A percentile compares a stretch with the other conserved stretches of the same genome.
These are phyloP conservation scores for Lithospermum erythrorhizon DNA, from an alignment of 257 asterid genomes.

Conservation along the genomic window DNA sequence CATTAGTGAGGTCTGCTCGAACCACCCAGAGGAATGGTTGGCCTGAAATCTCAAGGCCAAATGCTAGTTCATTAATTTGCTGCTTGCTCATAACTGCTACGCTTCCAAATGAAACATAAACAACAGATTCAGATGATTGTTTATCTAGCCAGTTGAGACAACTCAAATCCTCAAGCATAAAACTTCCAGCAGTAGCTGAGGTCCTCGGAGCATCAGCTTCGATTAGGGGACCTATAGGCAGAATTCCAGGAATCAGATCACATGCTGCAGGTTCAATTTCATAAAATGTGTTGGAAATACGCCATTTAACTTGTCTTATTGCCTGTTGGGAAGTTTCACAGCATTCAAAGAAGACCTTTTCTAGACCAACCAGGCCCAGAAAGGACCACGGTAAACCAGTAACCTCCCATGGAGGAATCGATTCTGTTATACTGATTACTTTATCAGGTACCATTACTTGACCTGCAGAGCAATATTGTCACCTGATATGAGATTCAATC, in stretches of 20 bases:
- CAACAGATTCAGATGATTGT: slow-evolving; percentile 8
- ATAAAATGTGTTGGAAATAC: slow-evolving; percentile 9
- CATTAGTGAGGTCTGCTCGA: neutral
- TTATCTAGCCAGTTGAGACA: slow-evolving; percentile 22
- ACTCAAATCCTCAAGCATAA: slow-evolving; percentile 8
- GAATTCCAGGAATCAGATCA: slow-evolving; percentile 14
- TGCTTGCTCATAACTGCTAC: slow-evolving; percentile 4
- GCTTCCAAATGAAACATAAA: slow-evolving; percentile 27
- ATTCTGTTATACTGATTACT: neutral
- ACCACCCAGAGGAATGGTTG: slow-evolving; percentile 23
- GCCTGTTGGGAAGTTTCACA: slow-evolving; percentile 1
- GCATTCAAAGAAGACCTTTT: slow-evolving; percentile 2
- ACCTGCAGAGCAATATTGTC: neutral
- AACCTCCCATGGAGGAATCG: neutral
- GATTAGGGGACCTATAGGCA: slow-evolving; percentile 25
- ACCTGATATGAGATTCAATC: too few species aligned
- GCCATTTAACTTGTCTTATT: slow-evolving; percentile 1
- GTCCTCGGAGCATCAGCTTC: neutral
- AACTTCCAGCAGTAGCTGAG: slow-evolving; percentile 1
- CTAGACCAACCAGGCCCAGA: neutral
- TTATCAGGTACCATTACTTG: neutral
- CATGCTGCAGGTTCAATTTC: slow-evolving; percentile 26
- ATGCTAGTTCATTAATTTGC: slow-evolving; percentile 21
- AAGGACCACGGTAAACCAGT: slow-evolving; percentile 6
- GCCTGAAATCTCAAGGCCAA: slow-evolving; percentile 17